These are phyloP conservation scores for Acanthamoeba sp. DNA, from an alignment of 208 protist genomes.

Conservation along the genomic window DNA sequence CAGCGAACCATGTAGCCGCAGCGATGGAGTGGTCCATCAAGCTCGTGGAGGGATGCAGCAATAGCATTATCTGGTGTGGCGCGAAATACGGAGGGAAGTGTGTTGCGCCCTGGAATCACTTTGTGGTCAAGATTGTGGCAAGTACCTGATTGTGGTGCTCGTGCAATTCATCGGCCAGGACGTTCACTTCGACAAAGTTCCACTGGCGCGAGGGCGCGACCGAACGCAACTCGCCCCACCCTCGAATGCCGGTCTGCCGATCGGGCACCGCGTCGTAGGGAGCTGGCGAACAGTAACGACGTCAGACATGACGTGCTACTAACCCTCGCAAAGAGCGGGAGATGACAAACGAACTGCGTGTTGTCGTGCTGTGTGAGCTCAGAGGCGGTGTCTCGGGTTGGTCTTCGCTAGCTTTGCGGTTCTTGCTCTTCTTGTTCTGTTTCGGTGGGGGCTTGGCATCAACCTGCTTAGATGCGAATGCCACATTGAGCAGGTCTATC, in stretches of 20 bases:
- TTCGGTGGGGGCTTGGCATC: not conserved
- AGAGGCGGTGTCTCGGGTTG: not conserved
- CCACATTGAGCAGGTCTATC: slow-evolving; percentile 86
- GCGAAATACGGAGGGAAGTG: not conserved
- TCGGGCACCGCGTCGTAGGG: slow-evolving; percentile 72
- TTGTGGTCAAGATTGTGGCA: no score
- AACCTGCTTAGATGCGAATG: slow-evolving; percentile 56
- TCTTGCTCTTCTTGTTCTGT: not conserved
- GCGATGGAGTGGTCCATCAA: slow-evolving; percentile 73
- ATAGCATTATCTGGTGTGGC: slow-evolving; percentile 11
- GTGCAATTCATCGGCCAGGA: slow-evolving; percentile 49
- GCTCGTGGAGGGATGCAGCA: slow-evolving; percentile 36
- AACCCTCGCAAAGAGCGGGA: not conserved
- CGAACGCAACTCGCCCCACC: slow-evolving; percentile 45
- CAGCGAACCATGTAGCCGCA: slow-evolving; percentile 68
- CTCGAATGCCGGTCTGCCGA: slow-evolving; percentile 66
- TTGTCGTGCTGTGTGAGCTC: not conserved
- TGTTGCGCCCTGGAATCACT: not conserved
- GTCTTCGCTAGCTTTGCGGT: not conserved
- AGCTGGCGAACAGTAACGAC: not conserved
- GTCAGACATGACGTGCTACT: not conserved
- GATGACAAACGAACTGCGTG: not conserved
- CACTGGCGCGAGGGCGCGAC: slow-evolving; percentile 18
- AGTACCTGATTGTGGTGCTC: slow-evolving; percentile 46
- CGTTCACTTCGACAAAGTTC: slow-evolving; percentile 74